Percentiles rank a stretch among this genome's conserved stretches.
Conservation (phyloP, 352 stramenopile genomes). For the Phytopythium chamaehyphon region DNA sequence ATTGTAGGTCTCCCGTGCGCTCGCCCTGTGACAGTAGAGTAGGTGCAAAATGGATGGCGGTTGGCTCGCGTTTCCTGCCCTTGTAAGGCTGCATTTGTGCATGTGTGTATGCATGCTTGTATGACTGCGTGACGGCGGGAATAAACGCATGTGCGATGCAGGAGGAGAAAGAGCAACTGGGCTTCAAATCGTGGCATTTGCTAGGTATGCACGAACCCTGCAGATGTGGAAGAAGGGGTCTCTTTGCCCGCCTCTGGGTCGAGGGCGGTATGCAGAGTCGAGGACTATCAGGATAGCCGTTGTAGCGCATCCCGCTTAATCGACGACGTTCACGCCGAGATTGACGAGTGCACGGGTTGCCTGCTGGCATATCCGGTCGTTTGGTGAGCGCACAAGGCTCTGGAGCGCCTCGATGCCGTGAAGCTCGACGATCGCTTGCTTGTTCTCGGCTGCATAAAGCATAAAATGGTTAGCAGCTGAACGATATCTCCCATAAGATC, state of each 20-base stretch:
- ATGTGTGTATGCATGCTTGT: background rate
- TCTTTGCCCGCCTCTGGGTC: too few relatives aligned
- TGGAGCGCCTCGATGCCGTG: constrained; percentile 81
- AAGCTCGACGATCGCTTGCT: constrained; percentile 83
- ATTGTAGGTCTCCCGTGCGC: constrained; percentile 22
- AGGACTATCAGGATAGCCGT: too few relatives aligned
- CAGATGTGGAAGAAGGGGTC: too few relatives aligned
- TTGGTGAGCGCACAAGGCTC: constrained; percentile 66
- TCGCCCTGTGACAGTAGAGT: constrained; percentile 6
- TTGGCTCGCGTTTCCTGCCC: constrained; percentile 1
- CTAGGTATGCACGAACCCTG: too few relatives aligned
- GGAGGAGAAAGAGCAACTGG: too few relatives aligned
- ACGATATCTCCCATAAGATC: background rate
- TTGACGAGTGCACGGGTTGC: constrained; percentile 86
- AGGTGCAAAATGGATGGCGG: constrained; percentile 1
- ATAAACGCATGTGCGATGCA: too few relatives aligned
- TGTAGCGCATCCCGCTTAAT: constrained; percentile 21
- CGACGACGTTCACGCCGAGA: constrained; percentile 80
- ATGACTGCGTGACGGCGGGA: background rate
- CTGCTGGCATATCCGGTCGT: constrained; percentile 89
- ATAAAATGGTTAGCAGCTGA: constrained; percentile 1
- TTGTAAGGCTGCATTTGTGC: background rate
- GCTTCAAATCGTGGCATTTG: too few relatives aligned
- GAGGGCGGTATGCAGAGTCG: too few relatives aligned
- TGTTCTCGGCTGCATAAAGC: constrained; percentile 72